Conservation (phyloP, 176 grass and related monocot species). For the Oryza rufipogon region DNA sequence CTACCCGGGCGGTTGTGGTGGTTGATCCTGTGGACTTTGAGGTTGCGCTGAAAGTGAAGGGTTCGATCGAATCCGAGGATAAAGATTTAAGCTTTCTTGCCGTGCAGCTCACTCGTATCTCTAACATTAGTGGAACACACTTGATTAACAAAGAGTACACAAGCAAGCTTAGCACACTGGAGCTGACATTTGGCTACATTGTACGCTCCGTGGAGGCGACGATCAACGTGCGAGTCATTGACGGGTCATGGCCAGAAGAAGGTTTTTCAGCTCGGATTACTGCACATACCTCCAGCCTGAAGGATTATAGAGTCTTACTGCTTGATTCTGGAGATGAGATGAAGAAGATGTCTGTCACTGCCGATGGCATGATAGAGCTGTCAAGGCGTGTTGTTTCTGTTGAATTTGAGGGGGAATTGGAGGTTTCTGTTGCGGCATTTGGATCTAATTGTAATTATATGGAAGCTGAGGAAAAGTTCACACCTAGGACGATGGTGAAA, state of each 20-base stretch:
- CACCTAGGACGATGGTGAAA: not conserved
- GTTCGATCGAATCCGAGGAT: not conserved
- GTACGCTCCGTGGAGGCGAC: not conserved
- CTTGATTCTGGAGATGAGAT: not conserved
- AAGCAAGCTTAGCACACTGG: not conserved
- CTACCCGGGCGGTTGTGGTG: not conserved
- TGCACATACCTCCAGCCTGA: not conserved
- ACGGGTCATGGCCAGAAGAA: conserved; percentile 11
- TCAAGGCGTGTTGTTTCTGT: not conserved
- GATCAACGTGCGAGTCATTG: not conserved
- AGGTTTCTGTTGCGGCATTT: not conserved
- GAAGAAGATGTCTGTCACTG: not conserved
- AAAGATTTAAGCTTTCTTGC: not conserved
- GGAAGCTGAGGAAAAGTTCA: not conserved
- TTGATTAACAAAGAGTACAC: not conserved
- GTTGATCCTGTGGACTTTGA: not conserved
- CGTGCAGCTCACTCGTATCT: not conserved
- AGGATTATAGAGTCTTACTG: not conserved
- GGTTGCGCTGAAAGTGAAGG: not conserved
- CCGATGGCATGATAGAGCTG: not conserved
- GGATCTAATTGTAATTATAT: not conserved
- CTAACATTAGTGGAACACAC: too few species aligned
- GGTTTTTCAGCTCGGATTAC: not conserved
- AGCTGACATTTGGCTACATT: not conserved
- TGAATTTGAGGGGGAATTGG: not conserved